Base-by-base conservation (phyloP, 1,139 yeast species). In the Candida labiduridarum region DNA sequence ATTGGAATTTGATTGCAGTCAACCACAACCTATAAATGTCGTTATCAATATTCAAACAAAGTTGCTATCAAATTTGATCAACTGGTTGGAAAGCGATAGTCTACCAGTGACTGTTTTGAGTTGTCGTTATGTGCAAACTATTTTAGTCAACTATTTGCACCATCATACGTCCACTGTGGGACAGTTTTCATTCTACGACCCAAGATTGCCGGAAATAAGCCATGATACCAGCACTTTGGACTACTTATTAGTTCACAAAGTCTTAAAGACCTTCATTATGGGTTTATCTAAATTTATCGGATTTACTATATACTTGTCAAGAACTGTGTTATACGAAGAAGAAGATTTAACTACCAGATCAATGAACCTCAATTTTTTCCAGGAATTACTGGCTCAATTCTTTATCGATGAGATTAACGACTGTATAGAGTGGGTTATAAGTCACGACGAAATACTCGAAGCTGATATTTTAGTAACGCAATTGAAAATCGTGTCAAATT, bases 261-360 rank as follows among this genome's bases (percentile, higher is more conserved):
- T 82, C 0, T 69, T 84, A 46, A 69, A 76, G 49, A 67, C 76
- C 19, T 78, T 74, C 52, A 65, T 78, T 6, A 57, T 81, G 29
- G 88, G 85, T 1, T 58, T 84, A 8, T 66, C 82, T 44, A 80
- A 79, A 52, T 77, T 83, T 58, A 76, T 82, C 6, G 82, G 82
- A 18, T 71, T 80, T 45, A 72, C 79, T 6, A 60, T 79, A 3
- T 64, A 67, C 8, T 66, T 85, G 35, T 83, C 85, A 1, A 70
- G 76, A 15, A 85, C 84, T n/a, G 86, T 84, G 7, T 70, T 87
- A 15, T 84, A 83, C 57, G 92, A 87, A 58, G 94, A 87, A 59
- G 95, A 87, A 60, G 95, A 87, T 64, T 67, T 87, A 47, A 84
- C 84, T 49, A 82, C 87, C 1, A 79, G 86, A 55, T 72, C 75